Evolutionary conservation across 2,329 filamentous ascomycete species (phyloP).

Genomic region (Botrytis squamosa): DNA sequence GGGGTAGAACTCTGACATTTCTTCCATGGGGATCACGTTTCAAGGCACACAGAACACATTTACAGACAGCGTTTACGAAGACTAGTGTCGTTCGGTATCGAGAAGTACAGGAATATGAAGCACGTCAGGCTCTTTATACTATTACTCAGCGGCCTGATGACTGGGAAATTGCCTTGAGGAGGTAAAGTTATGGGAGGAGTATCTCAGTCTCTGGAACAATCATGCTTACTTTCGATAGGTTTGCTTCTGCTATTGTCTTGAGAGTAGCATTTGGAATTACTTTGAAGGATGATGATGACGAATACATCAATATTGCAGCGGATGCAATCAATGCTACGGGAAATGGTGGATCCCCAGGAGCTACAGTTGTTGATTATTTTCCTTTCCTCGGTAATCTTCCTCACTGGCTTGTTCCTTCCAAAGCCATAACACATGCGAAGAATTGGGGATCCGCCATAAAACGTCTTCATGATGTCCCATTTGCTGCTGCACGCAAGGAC

Average conservation of each 20-base stretch:
- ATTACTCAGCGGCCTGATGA: neutral
- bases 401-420: constrained; percentile 37
- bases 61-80: constrained; percentile 47
- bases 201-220: neutral
- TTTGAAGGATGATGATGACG: constrained; percentile 42
- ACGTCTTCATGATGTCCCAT: constrained; percentile 47
- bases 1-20: constrained; percentile 49
- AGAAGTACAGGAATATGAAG: constrained; percentile 39
- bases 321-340: constrained; percentile 34
- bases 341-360: constrained; percentile 37
- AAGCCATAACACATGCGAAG: constrained; percentile 35
- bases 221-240: constrained; percentile 35
- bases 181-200: neutral
- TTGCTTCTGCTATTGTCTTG: constrained; percentile 45
- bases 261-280: constrained; percentile 47
- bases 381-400: constrained; percentile 43
- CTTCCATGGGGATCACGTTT: constrained; percentile 45
- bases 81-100: constrained; percentile 41
- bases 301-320: constrained; percentile 44
- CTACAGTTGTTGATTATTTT: constrained; percentile 49
- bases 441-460: constrained; percentile 39
- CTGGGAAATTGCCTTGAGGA: constrained; percentile 18
- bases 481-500: constrained; percentile 24
- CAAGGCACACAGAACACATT: constrained; percentile 45
- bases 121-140: constrained; percentile 22